Evolutionary conservation across 192 early-diverging fungal genomes (phyloP), one percentile per base, ranked within the genome.

Genomic region (Funneliformis mosseae): DNA sequence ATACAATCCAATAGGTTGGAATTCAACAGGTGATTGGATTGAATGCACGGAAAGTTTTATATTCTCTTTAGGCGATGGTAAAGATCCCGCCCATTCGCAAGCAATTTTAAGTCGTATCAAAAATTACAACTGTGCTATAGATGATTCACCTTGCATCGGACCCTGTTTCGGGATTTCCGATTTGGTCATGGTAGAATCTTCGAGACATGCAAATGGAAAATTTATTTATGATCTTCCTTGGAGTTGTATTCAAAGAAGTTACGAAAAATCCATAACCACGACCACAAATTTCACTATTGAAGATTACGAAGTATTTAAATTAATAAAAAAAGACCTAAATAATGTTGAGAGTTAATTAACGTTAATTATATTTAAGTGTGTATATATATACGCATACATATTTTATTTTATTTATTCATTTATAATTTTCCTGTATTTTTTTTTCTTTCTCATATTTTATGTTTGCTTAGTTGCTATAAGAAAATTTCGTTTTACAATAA

Each of bases 61-160:
- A 74, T 74, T 74, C 25, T 55, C 46, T 50, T 25, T 74, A 50
- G 73, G 73, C 33, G 46, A 74, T 50, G 73, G 73, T 21, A n/a
- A 46, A 55, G 10, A 74, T 33, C 14, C 11, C 21, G 4, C 3
- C 8, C 4, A 28, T 38, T 50, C n/a, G 7, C 60, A 21, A 23
- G 60, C 46, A 28, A 59, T 50, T 8, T 59, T 74, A 50, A 74
- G 73, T 25, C 21, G 73, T 28, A 33, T 74, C 9, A 23, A 28
- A 64, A 64, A 64, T 64, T 27, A 6, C 12, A 64, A 23, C 11
- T 28, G 25, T 9, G n/a, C 63, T 28, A 64, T 64, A 8, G 63
- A 64, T 64, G 63, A 64, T 64, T 64, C 63, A 27, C 63, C 63
- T 64, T 27, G 27, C 27, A 64, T 64, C 11, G 63, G 63, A 21